A percentile compares a stretch with the other conserved stretches of the same genome.
These are phyloP conservation scores for Coemansia sp. DNA, from an alignment of 192 early-diverging fungal species.

Conservation along the genomic window DNA sequence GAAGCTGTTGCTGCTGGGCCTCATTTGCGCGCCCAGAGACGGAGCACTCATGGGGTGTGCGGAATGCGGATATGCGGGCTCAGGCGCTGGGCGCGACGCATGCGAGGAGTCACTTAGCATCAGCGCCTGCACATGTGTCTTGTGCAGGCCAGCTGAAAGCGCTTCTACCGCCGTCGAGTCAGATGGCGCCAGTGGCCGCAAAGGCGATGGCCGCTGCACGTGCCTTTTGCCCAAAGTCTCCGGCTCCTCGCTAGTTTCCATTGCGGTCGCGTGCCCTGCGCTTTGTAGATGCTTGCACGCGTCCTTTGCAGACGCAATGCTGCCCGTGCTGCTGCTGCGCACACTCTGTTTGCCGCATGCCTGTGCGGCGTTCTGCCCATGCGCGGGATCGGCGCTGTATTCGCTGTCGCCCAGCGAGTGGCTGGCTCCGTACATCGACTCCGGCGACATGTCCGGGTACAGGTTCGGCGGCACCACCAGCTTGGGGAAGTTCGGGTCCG, in stretches of 20 bases:
- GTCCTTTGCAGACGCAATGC: conserved; percentile 4
- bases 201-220: conserved; percentile 19
- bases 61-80: conserved; percentile 22
- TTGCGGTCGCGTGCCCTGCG: conserved; percentile 5
- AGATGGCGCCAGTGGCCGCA: conserved; percentile 9
- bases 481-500: conserved; percentile 61
- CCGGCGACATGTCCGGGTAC: conserved; percentile 75
- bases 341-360: conserved; percentile 7
- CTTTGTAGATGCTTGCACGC: conserved; percentile 9
- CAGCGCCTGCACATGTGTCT: conserved; percentile 51
- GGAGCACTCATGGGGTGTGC: conserved; percentile 34
- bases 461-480: conserved; percentile 74
- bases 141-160: conserved; percentile 35
- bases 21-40: conserved; percentile 8
- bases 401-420: conserved; percentile 21
- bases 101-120: conserved; percentile 10
- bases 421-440: conserved; percentile 52
- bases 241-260: conserved; percentile 11
- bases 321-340: background rate
- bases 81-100: conserved; percentile 29
- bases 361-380: background rate
- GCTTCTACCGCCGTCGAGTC: conserved; percentile 24
- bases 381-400: conserved; percentile 9
- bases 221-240: background rate
- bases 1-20: conserved; percentile 48